Base-by-base conservation (phyloP, 1,284 basidiomycete species). In the Acaromyces ingoldii region DNA sequence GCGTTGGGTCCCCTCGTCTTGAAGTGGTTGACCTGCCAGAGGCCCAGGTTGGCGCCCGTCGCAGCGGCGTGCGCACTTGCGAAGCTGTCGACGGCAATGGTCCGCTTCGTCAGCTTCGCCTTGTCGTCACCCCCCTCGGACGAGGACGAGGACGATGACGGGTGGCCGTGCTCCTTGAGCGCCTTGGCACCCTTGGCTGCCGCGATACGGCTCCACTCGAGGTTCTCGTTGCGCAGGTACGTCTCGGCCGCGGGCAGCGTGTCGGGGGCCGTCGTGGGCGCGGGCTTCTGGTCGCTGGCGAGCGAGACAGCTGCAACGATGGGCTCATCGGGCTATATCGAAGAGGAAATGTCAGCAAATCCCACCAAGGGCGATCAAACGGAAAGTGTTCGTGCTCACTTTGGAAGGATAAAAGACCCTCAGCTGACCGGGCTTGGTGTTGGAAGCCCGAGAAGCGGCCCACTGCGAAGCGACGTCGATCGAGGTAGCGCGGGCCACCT, bases 21-120 rank as follows among this genome's bases (percentile, higher is more conserved):
- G 68, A 70, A 72, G 56, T 72, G 67, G 55, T 74, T 72, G 50
- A 69, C 60, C 26, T 43, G 60, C 67, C 67, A 74, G 7, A 72
- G 59, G 19, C 59, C 66, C 31, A 74, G 65, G 51, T 56, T 57
- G 31, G 72, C 68, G 28, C 72, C 72, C 25, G 50, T 55, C 25
- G 72, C 72, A 10, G 70, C 70, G 13, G 70, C 67, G 55, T 74
- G 72, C 1, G 72, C 53, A 53, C 64, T 66, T 13, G 42, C 45
- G 50, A 72, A 65, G 36, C 59, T 24, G 53, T 74, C 72, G 38
- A 74, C 58, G 25, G 51, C 63, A 21, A 74, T 57, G 42, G 57
- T 53, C 34, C 65, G 57, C 48, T 59, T 33, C 17, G 51, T 52
- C 31, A 55, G 56, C n/a, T 19, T 24, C 25, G 33, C 53, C 28